These are phyloP conservation scores for Nakaseomyces glabratus DNA, from an alignment of 1,139 yeast species.

Conservation along the genomic window DNA sequence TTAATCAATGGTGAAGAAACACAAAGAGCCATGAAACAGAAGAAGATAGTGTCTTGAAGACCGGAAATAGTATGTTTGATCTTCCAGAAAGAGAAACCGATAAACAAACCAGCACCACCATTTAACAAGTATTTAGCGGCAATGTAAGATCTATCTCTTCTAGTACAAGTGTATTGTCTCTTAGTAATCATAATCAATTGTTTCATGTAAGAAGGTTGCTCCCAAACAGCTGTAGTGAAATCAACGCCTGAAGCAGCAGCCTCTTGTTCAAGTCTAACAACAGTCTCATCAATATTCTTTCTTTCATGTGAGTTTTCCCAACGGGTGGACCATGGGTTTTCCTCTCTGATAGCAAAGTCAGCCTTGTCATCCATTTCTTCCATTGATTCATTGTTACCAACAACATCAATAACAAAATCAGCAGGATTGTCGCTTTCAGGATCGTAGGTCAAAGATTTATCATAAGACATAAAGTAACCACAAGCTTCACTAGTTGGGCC, in stretches of 20 bases:
- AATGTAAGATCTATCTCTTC: constrained; percentile 39
- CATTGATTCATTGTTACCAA: constrained; percentile 32
- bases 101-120: constrained; percentile 41
- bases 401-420: constrained; percentile 48
- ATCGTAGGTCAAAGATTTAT: constrained; percentile 15
- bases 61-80: constrained; percentile 43
- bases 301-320: constrained; percentile 38
- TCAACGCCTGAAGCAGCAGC: constrained; percentile 16
- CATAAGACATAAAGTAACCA: constrained; percentile 31
- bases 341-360: constrained; percentile 40
- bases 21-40: constrained; percentile 43
- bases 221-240: constrained; percentile 30
- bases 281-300: constrained; percentile 18
- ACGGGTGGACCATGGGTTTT: constrained; percentile 36
- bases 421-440: constrained; percentile 44
- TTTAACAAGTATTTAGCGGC: constrained; percentile 35
- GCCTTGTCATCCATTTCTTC: constrained; percentile 6
- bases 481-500: constrained; percentile 37
- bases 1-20: constrained; percentile 46
- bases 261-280: constrained; percentile 22
- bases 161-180: constrained; percentile 32
- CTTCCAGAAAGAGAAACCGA: constrained; percentile 51
- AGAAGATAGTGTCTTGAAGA: constrained; percentile 44
- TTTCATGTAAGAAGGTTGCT: constrained; percentile 26
- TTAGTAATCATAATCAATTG: constrained; percentile 30